Evolutionary conservation across 1,139 yeast genomes (phyloP), one percentile per base, ranked within the genome.

Genomic region (Kodamaea ohmeri): DNA sequence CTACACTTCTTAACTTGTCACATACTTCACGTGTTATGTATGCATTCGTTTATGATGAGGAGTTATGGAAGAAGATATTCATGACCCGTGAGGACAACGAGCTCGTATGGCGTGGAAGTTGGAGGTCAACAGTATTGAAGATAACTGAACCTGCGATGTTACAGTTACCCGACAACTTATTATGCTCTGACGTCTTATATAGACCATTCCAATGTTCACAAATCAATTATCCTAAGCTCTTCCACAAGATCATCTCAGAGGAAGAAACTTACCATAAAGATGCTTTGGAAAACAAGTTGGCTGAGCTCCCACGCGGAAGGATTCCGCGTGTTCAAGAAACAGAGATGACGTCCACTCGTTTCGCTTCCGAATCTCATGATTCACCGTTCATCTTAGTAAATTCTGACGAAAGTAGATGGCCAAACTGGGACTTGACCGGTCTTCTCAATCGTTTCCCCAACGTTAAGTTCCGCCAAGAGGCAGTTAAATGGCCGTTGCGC

Each of bases 171-270:
- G 63, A 58, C 20, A 63, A 63, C 41, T 47, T 62, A 32, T 45
- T 71, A n/a, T 70, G 73, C 43, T 65, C 73, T 0, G 96, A 88
- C 55, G 51, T 76, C 9, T 58, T 88, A 15, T 88, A 81, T 56
- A 68, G 92, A 39, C 96, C 96, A 2, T 86, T 73, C 52, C 92
- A 85, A 52, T 82, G 92, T 48, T 71, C 90, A 1, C 85, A 83
- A 50, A 69, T 86, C 15, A 73, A 84, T 52, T 86, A 84, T 53
- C 47, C 52, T 15, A 49, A 55, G 21, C 48, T 79, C 1, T 80
- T 80, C 51, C 51, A 59, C 17, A 71, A 67, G 36, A 56, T 79
- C 3, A 68, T 78, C 4, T 57, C 57, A 9, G 80, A 76, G 44
- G 83, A 79, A 49, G 58, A 58, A 32, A 49, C 43, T 2, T 57